Conservation (phyloP, 441 rosid genomes). For the Arabidopsis lyrata region DNA sequence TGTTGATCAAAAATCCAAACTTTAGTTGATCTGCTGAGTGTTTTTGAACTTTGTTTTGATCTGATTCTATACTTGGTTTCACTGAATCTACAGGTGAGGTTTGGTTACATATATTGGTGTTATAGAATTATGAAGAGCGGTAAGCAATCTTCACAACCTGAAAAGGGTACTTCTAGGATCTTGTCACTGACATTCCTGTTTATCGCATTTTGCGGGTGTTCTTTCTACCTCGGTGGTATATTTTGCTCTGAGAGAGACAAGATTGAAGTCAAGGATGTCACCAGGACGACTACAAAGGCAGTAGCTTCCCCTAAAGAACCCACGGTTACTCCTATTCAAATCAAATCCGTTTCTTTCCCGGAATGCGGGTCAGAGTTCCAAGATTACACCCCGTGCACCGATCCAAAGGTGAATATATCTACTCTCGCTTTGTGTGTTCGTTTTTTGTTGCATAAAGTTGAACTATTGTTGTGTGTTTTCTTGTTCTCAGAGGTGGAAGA, state of each 20-base stretch:
- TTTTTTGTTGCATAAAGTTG: background rate
- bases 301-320: conserved; percentile 68
- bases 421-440: background rate
- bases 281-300: conserved; percentile 47
- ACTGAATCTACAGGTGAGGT: conserved; percentile 30
- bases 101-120: conserved; percentile 21
- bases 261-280: conserved; percentile 47
- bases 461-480: conserved; percentile 1
- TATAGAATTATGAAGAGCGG: conserved; percentile 67
- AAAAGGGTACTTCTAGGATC: conserved; percentile 59
- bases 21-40: conserved; percentile 17
- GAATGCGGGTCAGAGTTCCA: conserved; percentile 82
- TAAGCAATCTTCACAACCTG: conserved; percentile 57
- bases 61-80: background rate
- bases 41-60: background rate
- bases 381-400: conserved; percentile 97
- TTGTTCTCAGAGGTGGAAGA: conserved; percentile 56
- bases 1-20: conserved; percentile 23
- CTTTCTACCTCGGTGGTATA: conserved; percentile 91
- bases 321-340: conserved; percentile 55
- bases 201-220: conserved; percentile 72
- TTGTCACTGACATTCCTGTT: conserved; percentile 60
- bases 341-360: conserved; percentile 66
- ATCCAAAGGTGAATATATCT: conserved; percentile 69
- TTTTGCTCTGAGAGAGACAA: conserved; percentile 72